These are phyloP conservation scores for Claviceps paspali DNA, from an alignment of 2,329 filamentous ascomycete species.

Conservation along the genomic window DNA sequence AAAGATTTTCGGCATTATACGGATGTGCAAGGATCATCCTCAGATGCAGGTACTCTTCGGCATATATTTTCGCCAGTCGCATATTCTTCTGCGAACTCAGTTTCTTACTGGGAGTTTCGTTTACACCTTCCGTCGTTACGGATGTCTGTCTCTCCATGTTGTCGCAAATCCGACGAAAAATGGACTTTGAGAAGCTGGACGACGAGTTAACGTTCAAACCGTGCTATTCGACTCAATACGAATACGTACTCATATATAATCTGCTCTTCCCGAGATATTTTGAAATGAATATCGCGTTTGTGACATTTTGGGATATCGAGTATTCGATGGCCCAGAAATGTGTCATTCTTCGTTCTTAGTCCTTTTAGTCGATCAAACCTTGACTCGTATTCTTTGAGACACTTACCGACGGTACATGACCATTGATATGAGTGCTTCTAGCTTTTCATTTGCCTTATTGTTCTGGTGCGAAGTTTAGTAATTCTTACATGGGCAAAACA, in stretches of 20 bases:
- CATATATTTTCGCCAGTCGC: background rate
- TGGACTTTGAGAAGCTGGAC: background rate
- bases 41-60: background rate
- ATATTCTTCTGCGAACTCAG: background rate
- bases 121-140: background rate
- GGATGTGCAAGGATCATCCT: slow-evolving; percentile 12
- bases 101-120: background rate
- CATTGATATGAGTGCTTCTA: slow-evolving; percentile 9
- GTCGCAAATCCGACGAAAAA: too few relatives aligned
- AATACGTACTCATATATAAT: background rate
- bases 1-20: slow-evolving; percentile 14
- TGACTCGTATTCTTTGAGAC: too few relatives aligned
- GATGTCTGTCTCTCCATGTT: background rate
- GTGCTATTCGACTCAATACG: too few relatives aligned
- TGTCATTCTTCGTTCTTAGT: slow-evolving; percentile 13
- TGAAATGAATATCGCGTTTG: slow-evolving; percentile 10
- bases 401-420: slow-evolving; percentile 17
- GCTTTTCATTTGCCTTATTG: slow-evolving; percentile 3
- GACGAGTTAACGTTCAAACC: background rate
- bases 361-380: background rate
- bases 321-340: slow-evolving; percentile 14
- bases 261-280: slow-evolving; percentile 13
- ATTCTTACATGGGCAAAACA: background rate
- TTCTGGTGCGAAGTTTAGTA: slow-evolving; percentile 3
- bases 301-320: slow-evolving; percentile 10